Conservation (phyloP, 106 monocot species). For the Dioscorea alata region DNA sequence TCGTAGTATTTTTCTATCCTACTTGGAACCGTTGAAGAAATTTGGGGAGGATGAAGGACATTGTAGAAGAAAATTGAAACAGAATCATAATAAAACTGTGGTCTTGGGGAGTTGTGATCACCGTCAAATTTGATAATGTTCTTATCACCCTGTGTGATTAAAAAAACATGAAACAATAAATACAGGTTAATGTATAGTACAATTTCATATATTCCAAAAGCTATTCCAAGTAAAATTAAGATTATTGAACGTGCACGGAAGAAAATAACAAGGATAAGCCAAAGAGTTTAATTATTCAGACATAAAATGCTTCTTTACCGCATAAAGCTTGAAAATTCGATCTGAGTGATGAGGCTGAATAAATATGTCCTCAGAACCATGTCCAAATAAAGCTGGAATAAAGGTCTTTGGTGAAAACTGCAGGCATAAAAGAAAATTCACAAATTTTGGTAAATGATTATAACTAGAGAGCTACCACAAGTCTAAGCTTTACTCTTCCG, state of each 20-base stretch:
- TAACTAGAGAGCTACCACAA: no score
- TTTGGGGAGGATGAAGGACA: slow-evolving; percentile 82
- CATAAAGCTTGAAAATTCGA: slow-evolving; percentile 78
- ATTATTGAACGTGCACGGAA: no score
- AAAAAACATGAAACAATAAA: not conserved
- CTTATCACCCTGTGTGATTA: slow-evolving; percentile 76
- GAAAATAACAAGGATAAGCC: no score
- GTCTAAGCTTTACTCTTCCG: no score
- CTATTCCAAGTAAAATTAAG: no score
- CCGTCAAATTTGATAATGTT: slow-evolving; percentile 97
- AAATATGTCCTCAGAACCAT: slow-evolving; percentile 82
- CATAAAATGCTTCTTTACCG: slow-evolving; percentile 32
- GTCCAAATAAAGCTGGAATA: slow-evolving; percentile 99
- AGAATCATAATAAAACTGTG: slow-evolving; percentile 95
- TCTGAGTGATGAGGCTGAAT: slow-evolving; percentile 87
- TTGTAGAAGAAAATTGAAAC: slow-evolving; percentile 99
- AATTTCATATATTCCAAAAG: no score
- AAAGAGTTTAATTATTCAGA: no score
- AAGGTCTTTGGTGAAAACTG: slow-evolving; percentile 93
- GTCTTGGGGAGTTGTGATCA: slow-evolving; percentile 91
- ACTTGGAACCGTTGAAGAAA: slow-evolving; percentile 49
- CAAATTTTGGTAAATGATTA: not conserved
- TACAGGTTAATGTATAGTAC: not conserved
- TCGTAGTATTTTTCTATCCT: slow-evolving; percentile 80
- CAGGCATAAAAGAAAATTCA: not conserved